Evolutionary conservation across 345 rosid genomes (phyloP).

Genomic region (Citropsis articulata): DNA sequence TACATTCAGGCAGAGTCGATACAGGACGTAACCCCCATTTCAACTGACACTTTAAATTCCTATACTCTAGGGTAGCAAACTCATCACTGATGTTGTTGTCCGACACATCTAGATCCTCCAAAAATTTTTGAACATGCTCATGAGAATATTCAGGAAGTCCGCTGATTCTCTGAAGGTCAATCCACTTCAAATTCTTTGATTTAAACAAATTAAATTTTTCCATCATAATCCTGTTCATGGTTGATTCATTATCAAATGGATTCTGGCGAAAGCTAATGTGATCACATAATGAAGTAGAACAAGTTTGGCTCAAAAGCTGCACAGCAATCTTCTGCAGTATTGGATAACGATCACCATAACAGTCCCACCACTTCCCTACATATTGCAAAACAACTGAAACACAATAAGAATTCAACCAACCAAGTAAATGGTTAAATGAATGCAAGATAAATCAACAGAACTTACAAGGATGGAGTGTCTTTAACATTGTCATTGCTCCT

Average conservation of each 20-base stretch:
- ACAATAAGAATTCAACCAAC: neutral
- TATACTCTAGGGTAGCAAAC: no score
- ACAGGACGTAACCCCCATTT: no score
- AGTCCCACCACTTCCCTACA: slow-evolving; percentile 18
- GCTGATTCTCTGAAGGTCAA: neutral
- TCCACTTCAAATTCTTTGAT: neutral
- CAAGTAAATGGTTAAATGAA: neutral
- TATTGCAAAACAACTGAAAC: neutral
- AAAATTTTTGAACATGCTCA: no score
- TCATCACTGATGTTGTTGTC: no score
- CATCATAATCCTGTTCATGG: neutral
- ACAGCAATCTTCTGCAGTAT: slow-evolving; percentile 12
- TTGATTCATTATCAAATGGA: neutral
- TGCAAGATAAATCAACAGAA: neutral
- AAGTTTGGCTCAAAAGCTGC: slow-evolving; percentile 18
- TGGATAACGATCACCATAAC: neutral
- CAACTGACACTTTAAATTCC: no score
- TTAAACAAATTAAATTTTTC: neutral
- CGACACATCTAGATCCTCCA: no score
- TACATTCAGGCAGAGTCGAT: no score
- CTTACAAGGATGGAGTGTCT: neutral
- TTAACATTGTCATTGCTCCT: neutral
- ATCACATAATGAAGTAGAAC: slow-evolving; percentile 7
- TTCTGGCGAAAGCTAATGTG: neutral
- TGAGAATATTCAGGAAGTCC: neutral